Conservation (phyloP, 2,329 filamentous ascomycete species). For the Arthrobotrys entomopaga region DNA sequence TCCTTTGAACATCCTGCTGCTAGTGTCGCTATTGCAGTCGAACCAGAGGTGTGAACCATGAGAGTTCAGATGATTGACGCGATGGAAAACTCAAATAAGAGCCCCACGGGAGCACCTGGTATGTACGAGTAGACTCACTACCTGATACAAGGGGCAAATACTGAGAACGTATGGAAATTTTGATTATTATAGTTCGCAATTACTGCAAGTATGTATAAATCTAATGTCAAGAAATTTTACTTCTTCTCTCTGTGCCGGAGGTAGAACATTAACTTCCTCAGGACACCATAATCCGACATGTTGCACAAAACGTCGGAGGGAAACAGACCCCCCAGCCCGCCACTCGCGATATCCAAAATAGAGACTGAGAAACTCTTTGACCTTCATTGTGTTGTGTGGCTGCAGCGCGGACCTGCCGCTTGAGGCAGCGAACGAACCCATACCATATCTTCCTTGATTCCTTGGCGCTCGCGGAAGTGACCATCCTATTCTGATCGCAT, state of each 20-base stretch:
- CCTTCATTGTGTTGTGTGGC: slow-evolving; percentile 15
- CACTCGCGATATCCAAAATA: slow-evolving; percentile 12
- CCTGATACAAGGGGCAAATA: too few species aligned
- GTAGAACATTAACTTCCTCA: not conserved
- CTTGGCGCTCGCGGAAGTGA: not conserved
- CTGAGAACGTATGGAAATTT: too few species aligned
- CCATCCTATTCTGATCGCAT: slow-evolving; percentile 23
- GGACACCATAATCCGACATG: slow-evolving; percentile 27
- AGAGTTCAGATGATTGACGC: too few species aligned
- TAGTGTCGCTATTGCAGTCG: too few species aligned
- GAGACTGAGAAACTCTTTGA: slow-evolving; percentile 21
- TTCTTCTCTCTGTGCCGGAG: slow-evolving; percentile 15
- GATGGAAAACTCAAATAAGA: too few species aligned
- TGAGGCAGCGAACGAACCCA: slow-evolving; percentile 7
- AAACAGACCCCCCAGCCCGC: not conserved
- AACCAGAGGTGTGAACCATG: too few species aligned
- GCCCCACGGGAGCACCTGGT: too few species aligned
- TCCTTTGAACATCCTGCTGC: too few species aligned
- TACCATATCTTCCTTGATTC: slow-evolving; percentile 7
- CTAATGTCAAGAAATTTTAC: slow-evolving; percentile 18
- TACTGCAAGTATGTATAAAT: too few species aligned
- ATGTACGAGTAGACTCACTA: too few species aligned
- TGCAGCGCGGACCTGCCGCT: not conserved
- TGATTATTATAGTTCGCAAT: too few species aligned
- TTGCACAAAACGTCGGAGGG: slow-evolving; percentile 7